Evolutionary conservation across 2,329 filamentous ascomycete genomes (phyloP), one percentile per base, ranked within the genome.

Genomic region (Aspergillus viridinutans): DNA sequence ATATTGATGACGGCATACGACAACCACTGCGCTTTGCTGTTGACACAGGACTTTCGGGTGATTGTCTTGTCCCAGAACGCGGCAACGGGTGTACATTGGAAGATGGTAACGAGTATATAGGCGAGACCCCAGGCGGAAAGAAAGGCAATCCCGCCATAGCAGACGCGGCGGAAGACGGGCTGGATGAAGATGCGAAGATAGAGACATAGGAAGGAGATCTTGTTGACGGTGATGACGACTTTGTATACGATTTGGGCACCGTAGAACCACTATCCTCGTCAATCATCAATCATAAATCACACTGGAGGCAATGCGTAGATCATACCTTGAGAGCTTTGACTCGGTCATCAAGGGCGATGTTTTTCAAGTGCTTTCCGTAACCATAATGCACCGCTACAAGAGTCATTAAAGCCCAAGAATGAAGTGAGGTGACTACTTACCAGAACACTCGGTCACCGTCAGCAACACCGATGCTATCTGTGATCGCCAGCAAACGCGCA

Each of bases 161-260:
- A 81, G 23, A 74, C 67, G 3, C 74, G 72, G 10, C 77, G 74
- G 61, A 83, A 83, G 68, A 73, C 76, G 43, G 58, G 43, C 20
- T 58, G 70, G 42, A 66, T 60, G 57, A 84, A 84, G 52, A 84
- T 81, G 25, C 81, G 80, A 28, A 82, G 76, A 61, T 84, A 85
- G 20, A 84, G 75, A 8, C 82, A 69, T 3, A 83, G 66, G 54
- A 83, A 80, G 1, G 81, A 83, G 3, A 76, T 69, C 62, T 85
- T 84, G 3, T 78, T 82, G 25, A 82, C 69, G 62, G 80, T 81
- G 56, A 84, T 78, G 48, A 78, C 79, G 56, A 82, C 66, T 61
- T 83, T 83, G 69, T 84, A 84, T 54, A 81, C 79, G 43, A 80
- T 76, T 62, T 84, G 81, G 2, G 79, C 76, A 25, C 81, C 67